Base-by-base conservation (phyloP, 768 basidiomycete species). In the Auricularia cornea region DNA sequence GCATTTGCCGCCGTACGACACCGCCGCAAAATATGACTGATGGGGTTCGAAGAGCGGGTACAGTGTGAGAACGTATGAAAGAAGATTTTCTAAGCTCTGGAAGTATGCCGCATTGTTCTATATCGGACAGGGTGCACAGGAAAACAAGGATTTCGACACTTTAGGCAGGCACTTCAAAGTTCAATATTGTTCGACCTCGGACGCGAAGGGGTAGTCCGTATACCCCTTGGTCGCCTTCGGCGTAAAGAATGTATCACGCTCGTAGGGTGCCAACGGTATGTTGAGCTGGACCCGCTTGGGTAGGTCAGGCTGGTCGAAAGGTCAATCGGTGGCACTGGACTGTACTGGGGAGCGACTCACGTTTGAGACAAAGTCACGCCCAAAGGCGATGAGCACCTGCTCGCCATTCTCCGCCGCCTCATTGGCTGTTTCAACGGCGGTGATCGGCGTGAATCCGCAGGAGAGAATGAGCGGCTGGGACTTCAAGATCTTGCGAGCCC, bases 301-400 rank as follows among this genome's bases (percentile, higher is more conserved):
- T 6, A 52, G 51, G 23, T 52, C 51, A n/a, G 51, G 51, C 51
- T 52, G 64, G 8, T 52, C 10, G 6, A 28, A 6, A 6, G 10
- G 51, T 18, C 10, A 28, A 8, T 10, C 51, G 23, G 51, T 5
- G 23, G 20, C 18, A 3, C 11, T 6, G 51, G 10, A 52, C n/a
- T 28, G 11, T 11, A 48, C 5, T 16, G 48, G 44, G 18, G 12
- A n/a, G 18, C 26, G 18, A 68, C 63, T 60, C 44, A 64, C 63
- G 59, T 64, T 64, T 20, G 60, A 26, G 35, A 64, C 61, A 30
- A 41, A 64, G 40, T 26, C 48, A 12, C 63, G 59, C 12, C 63
- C 63, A 33, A 64, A 64, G 6, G 63, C 63, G 3, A 60, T 31
- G 8, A 60, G 5, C n/a, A 26, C 63, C 20, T 68, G 62, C n/a